Conservation (phyloP, 352 stramenopile species). For the Saprolegnia parasitica region DNA sequence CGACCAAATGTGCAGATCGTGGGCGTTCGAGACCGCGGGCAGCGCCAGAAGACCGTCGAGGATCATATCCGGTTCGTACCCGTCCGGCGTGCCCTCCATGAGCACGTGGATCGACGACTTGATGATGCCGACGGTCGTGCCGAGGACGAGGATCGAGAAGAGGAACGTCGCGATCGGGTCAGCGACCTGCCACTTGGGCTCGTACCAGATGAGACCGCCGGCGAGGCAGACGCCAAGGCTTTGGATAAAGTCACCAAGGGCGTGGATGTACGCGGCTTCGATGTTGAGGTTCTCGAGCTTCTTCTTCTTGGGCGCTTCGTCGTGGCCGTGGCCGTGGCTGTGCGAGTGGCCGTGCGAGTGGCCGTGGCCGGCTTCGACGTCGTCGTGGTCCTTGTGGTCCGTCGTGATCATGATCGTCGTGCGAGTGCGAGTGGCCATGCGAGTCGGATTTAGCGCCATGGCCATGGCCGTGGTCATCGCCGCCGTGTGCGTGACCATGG, state of each 20-base stretch:
- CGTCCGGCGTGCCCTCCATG: slow-evolving; percentile 92
- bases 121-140: slow-evolving; percentile 90
- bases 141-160: slow-evolving; percentile 95
- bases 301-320: slow-evolving; percentile 33
- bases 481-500: slow-evolving; percentile 40
- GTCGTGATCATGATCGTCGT: slow-evolving; percentile 33
- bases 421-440: slow-evolving; percentile 33
- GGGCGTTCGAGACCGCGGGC: slow-evolving; percentile 86
- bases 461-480: slow-evolving; percentile 40
- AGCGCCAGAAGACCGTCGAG: slow-evolving; percentile 72
- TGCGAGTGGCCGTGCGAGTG: slow-evolving; percentile 31
- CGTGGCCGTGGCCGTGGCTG: slow-evolving; percentile 33
- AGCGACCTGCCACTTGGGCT: slow-evolving; percentile 92
- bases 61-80: slow-evolving; percentile 86
- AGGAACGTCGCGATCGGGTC: slow-evolving; percentile 97
- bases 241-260: slow-evolving; percentile 96
- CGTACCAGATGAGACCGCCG: slow-evolving; percentile 95
- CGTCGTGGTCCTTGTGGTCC: slow-evolving; percentile 87
- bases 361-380: slow-evolving; percentile 85
- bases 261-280: slow-evolving; percentile 96
- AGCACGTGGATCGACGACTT: slow-evolving; percentile 90
- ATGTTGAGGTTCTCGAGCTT: slow-evolving; percentile 93
- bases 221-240: slow-evolving; percentile 94
- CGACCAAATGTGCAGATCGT: slow-evolving; percentile 98
- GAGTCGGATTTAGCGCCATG: slow-evolving; percentile 32